These are phyloP conservation scores for Prunus yedoensis DNA, from an alignment of 331 rosid species.

Conservation along the genomic window DNA sequence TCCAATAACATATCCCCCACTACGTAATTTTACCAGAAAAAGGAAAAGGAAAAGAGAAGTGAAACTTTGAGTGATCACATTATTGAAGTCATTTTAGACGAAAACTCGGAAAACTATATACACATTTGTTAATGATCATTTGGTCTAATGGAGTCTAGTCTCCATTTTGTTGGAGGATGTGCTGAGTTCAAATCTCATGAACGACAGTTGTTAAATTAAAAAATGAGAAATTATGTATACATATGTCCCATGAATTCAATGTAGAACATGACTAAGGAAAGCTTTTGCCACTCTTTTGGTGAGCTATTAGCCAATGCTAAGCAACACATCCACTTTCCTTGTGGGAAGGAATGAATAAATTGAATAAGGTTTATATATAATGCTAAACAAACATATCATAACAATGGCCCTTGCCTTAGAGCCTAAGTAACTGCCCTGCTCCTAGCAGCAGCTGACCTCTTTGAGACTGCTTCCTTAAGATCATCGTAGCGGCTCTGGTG, in stretches of 20 bases:
- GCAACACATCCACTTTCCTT: not conserved
- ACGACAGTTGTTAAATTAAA: no score
- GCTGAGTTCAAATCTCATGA: not conserved
- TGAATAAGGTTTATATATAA: not conserved
- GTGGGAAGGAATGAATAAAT: not conserved
- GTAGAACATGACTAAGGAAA: not conserved
- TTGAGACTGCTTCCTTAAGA: conserved; percentile 44
- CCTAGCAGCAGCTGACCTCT: not conserved
- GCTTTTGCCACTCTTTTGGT: not conserved
- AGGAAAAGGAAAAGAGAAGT: no score
- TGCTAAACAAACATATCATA: not conserved
- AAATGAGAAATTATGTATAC: not conserved
- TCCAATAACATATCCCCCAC: not conserved
- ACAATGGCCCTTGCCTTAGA: not conserved
- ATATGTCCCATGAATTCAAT: not conserved
- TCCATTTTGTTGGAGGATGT: no score
- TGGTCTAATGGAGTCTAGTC: no score
- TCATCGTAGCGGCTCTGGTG: conserved; percentile 51
- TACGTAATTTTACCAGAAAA: no score
- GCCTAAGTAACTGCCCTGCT: conserved; percentile 17
- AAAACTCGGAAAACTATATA: no score
- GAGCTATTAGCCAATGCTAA: not conserved
- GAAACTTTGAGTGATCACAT: no score
- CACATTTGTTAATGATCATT: no score
- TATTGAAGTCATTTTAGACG: no score